Base-by-base conservation (phyloP, 208 protist genomes). In the Wallacemonas rigidus region DNA sequence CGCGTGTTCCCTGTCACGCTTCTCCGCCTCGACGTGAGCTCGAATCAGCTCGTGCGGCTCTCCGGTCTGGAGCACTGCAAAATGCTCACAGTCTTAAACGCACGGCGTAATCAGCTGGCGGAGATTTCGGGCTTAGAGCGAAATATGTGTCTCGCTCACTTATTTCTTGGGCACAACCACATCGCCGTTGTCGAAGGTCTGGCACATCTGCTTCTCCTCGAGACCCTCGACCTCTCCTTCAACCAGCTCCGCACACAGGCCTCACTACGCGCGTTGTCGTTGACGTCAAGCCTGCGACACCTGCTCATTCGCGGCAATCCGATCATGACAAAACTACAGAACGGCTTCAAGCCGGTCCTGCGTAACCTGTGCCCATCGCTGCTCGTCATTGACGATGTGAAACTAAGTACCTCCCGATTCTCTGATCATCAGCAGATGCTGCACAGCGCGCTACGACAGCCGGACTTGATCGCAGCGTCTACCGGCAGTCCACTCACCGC, bases 321-420 rank as follows among this genome's bases (percentile, higher is more conserved):
- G 11, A 64, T 94, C 26, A 70, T 86, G 71, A 75, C 86, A n/a
- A 44, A 62, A 14, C 69, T 85, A 17, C 39, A 65, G 9, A 75
- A 71, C 45, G 61, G 71, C 14, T 81, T 81, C 67, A 72, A 75
- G 44, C 74, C 89, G 11, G 56, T 93, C 35, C 56, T 96, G 47
- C 91, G 91, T 57, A 94, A 96, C 67, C 71, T 96, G n/a, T 94
- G 87, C 73, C 91, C 91, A 1, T 85, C 88, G 39, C 78, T 96
- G 36, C 61, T 87, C 9, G 75, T 85, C 40, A 75, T 96, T 26
- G 91, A 95, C 69, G 84, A 82, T 8, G 76, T 73, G n/a, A 83
- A 83, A 40, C 72, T 95, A 35, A 73, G 64, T 40, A 74, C 53
- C 63, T 82, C 87, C 5, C 82, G 78, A 40, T 69, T 91, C 36